Evolutionary conservation across 2,329 filamentous ascomycete species (phyloP).

Genomic region (Decorospora gaudefroyi): DNA sequence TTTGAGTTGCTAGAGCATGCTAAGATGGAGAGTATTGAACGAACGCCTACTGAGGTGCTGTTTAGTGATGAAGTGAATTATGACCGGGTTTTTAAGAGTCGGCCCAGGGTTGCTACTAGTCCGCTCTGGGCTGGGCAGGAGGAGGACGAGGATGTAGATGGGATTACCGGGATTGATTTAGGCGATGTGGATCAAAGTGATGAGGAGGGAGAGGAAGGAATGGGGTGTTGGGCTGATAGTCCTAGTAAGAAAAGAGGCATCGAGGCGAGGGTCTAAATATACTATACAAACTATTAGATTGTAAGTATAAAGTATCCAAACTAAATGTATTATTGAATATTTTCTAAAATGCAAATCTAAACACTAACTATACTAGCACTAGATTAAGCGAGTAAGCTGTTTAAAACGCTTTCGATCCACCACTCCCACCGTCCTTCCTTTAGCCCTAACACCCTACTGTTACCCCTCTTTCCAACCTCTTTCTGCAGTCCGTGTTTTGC

Average conservation of each 20-base stretch:
- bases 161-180: slow-evolving; percentile 12
- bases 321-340: too few species aligned
- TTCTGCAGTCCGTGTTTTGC: slow-evolving; percentile 29
- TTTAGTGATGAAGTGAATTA: slow-evolving; percentile 74
- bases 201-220: slow-evolving; percentile 35
- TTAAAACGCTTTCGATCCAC: slow-evolving; percentile 26
- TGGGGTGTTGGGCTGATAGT: slow-evolving; percentile 37
- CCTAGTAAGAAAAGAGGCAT: slow-evolving; percentile 30
- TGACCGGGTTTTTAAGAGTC: slow-evolving; percentile 80
- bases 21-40: slow-evolving; percentile 23
- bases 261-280: too few species aligned
- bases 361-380: background rate
- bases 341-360: too few species aligned
- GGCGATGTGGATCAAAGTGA: slow-evolving; percentile 29
- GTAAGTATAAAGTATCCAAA: too few species aligned
- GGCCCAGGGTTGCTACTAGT: slow-evolving; percentile 79
- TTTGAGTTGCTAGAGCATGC: slow-evolving; percentile 31
- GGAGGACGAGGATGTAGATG: slow-evolving; percentile 33
- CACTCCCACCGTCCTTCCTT: slow-evolving; percentile 25
- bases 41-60: slow-evolving; percentile 68
- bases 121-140: slow-evolving; percentile 54
- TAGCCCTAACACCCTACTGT: slow-evolving; percentile 11
- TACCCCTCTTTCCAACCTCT: slow-evolving; percentile 24
- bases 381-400: slow-evolving; percentile 23
- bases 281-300: too few species aligned